Conservation (phyloP, 352 stramenopile species). For the Globisporangium takayamanum region DNA sequence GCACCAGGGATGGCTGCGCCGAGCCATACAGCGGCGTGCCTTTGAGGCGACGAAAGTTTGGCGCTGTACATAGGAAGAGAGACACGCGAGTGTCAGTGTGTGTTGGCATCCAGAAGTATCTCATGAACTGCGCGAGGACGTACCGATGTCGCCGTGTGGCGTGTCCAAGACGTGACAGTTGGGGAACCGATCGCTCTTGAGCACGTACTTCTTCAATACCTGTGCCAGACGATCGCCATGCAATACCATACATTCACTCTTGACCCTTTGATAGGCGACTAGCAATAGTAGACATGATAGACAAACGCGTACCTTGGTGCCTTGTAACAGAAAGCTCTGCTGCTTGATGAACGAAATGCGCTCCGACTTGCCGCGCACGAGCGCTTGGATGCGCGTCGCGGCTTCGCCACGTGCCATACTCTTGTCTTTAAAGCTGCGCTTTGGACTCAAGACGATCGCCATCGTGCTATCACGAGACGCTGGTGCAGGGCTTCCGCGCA, state of each 20-base stretch:
- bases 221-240: constrained; percentile 5
- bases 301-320: constrained; percentile 46
- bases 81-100: background rate
- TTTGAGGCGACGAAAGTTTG: constrained; percentile 75
- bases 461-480: constrained; percentile 3
- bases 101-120: background rate
- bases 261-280: background rate
- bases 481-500: constrained; percentile 14
- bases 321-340: constrained; percentile 52
- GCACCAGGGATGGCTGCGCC: constrained; percentile 67
- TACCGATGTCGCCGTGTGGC: constrained; percentile 53
- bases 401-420: constrained; percentile 22
- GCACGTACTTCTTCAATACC: constrained; percentile 80
- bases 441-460: constrained; percentile 1
- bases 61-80: constrained; percentile 22
- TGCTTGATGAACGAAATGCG: constrained; percentile 40
- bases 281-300: background rate
- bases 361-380: constrained; percentile 54
- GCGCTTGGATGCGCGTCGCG: constrained; percentile 62
- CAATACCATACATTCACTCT: background rate
- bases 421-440: constrained; percentile 5
- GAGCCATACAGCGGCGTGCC: constrained; percentile 65
- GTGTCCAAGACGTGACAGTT: constrained; percentile 72
- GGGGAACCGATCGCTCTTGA: constrained; percentile 78
- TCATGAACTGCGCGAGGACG: constrained; percentile 3